phyloP scores from a whole-genome alignment of 352 stramenopile species.

The Blastocystis sp. region DNA sequence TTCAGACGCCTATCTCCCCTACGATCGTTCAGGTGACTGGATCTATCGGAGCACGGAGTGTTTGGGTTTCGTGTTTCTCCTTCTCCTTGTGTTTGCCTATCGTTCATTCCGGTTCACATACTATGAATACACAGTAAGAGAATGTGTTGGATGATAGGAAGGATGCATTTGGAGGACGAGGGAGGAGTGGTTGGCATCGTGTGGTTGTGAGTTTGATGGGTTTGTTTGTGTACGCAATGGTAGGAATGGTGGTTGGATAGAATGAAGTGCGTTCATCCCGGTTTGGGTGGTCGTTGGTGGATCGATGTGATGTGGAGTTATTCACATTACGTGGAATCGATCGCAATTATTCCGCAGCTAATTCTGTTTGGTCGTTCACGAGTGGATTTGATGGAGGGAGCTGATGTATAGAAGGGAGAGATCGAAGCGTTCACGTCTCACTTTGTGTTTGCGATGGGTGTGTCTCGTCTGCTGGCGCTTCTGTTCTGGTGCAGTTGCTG shows the following conservation, averaged over 20 bases:
- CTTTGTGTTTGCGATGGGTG: background rate
- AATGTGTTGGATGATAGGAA: background rate
- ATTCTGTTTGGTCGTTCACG: background rate
- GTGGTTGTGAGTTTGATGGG: too few species aligned
- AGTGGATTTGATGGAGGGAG: background rate
- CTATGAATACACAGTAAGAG: background rate
- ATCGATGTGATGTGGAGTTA: background rate
- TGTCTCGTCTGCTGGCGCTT: background rate
- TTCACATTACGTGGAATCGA: background rate
- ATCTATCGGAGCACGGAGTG: background rate
- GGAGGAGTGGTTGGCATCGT: too few species aligned
- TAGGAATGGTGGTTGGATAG: background rate
- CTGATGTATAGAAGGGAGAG: background rate
- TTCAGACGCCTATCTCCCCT: background rate
- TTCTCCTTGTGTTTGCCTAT: background rate
- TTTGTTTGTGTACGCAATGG: too few species aligned
- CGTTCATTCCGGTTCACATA: background rate
- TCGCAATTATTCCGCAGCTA: background rate
- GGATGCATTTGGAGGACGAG: background rate
- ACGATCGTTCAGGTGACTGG: conserved; percentile 9
- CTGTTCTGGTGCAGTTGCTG: conserved; percentile 4
- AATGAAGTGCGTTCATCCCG: background rate
- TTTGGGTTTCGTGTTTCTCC: background rate
- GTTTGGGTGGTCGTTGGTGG: background rate
- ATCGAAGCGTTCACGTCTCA: background rate